Percentiles rank a stretch among this genome's conserved stretches.
These are phyloP conservation scores for Coemansia sp. DNA, from an alignment of 192 early-diverging fungal species.

Conservation along the genomic window DNA sequence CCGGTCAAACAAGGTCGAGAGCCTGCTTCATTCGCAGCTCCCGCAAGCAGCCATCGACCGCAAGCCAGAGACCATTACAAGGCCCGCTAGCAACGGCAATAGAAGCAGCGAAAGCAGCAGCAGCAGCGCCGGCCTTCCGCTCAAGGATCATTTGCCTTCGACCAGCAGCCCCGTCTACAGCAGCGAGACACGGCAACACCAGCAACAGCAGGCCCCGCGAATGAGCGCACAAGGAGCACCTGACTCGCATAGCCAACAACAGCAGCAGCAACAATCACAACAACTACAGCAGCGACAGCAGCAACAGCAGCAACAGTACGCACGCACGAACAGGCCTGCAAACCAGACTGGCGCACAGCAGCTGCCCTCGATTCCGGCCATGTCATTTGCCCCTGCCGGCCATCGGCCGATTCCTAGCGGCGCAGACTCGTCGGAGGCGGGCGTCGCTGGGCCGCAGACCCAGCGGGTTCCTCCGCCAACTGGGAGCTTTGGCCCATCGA, in stretches of 20 bases:
- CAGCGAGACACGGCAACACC: not conserved
- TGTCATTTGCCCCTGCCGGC: slow-evolving; percentile 13
- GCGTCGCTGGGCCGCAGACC: not conserved
- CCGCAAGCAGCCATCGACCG: not conserved
- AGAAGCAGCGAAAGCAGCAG: slow-evolving; percentile 26
- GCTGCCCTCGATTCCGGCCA: slow-evolving; percentile 10
- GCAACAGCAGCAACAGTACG: not conserved
- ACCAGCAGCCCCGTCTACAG: not conserved
- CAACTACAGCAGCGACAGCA: not conserved
- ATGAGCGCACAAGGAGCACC: slow-evolving; percentile 1
- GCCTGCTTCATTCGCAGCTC: slow-evolving; percentile 7
- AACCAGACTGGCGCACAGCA: slow-evolving; percentile 4
- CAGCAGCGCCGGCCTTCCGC: slow-evolving; percentile 21
- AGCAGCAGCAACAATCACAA: slow-evolving; percentile 1
- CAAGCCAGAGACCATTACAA: not conserved
- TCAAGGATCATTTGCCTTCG: not conserved
- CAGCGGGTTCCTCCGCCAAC: slow-evolving; percentile 10
- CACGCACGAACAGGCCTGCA: slow-evolving; percentile 2
- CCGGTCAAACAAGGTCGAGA: slow-evolving; percentile 13
- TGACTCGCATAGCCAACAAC: not conserved
- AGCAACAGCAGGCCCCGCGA: slow-evolving; percentile 4
- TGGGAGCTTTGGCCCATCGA: not conserved
- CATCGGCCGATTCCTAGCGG: not conserved
- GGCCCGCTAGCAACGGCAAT: slow-evolving; percentile 12
- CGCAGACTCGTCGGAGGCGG: not conserved